These are phyloP conservation scores for Sugiyamaella smithiae DNA, from an alignment of 805 yeast species.

Conservation along the genomic window DNA sequence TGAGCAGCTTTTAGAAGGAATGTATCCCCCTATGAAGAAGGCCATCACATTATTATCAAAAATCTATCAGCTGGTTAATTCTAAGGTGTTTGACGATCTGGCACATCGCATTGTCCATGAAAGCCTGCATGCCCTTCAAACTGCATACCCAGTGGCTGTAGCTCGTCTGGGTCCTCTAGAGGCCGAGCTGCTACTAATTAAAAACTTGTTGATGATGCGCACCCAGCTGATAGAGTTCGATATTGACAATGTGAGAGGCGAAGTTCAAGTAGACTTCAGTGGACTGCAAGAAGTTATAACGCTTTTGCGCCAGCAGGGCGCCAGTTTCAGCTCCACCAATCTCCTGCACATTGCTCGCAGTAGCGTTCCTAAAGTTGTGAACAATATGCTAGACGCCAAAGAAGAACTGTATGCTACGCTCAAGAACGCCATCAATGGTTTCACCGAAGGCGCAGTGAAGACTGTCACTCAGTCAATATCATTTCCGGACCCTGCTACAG, in stretches of 20 bases:
- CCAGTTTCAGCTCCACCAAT: constrained; percentile 31
- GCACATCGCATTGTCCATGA: constrained; percentile 85
- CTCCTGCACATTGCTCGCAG: constrained; percentile 56
- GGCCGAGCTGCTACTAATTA: constrained; percentile 63
- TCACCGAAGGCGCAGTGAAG: constrained; percentile 56
- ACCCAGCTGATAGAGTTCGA: constrained; percentile 73
- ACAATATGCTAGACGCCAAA: constrained; percentile 76
- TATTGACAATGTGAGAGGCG: constrained; percentile 66
- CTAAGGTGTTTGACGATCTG: constrained; percentile 76
- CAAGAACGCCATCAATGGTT: constrained; percentile 64
- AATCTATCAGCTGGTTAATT: constrained; percentile 75
- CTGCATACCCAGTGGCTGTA: constrained; percentile 48
- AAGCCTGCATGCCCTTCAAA: constrained; percentile 60
- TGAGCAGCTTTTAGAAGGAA: constrained; percentile 34
- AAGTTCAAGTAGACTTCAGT: constrained; percentile 74
- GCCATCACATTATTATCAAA: constrained; percentile 69
- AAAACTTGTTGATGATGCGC: constrained; percentile 67
- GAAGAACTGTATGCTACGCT: constrained; percentile 71
- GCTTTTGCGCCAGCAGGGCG: constrained; percentile 33
- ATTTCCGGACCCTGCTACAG: constrained; percentile 27
- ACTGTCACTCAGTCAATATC: constrained; percentile 49
- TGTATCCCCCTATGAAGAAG: constrained; percentile 70
- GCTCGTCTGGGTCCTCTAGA: constrained; percentile 52
- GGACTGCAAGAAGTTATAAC: constrained; percentile 60
- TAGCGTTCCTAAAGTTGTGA: constrained; percentile 74